Evolutionary conservation across 257 asterid species (phyloP).

Genomic region (Nicotiana tabacum): DNA sequence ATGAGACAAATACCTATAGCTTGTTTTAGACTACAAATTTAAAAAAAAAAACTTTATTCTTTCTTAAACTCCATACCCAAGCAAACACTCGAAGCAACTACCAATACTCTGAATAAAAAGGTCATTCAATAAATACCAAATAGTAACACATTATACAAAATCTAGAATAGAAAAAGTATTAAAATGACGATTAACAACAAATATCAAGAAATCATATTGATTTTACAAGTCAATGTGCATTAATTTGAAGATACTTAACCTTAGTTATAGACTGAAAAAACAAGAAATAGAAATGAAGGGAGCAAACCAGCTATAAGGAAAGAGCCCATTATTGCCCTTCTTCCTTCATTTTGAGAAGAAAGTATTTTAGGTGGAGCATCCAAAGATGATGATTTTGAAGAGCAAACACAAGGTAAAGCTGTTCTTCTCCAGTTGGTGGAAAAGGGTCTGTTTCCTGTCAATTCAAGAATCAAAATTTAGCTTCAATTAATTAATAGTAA

Average conservation of each 20-base stretch:
- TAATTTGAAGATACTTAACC: too few species aligned
- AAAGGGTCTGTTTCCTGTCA: constrained; percentile 40
- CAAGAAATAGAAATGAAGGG: background rate
- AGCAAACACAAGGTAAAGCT: constrained; percentile 40
- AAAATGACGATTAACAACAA: background rate
- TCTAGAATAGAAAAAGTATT: background rate
- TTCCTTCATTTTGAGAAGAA: constrained; percentile 35
- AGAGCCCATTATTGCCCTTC: constrained; percentile 71
- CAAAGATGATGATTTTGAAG: constrained; percentile 36
- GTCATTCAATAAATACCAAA: background rate
- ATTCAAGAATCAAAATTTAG: constrained; percentile 9
- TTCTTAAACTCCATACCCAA: too few species aligned
- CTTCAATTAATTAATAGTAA: background rate
- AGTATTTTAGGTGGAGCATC: constrained; percentile 20
- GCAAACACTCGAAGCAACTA: background rate
- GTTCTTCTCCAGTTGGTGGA: constrained; percentile 19
- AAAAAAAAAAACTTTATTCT: too few species aligned
- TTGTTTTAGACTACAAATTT: too few species aligned
- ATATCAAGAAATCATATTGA: background rate
- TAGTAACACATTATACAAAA: background rate
- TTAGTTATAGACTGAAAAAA: too few species aligned
- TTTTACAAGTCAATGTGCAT: too few species aligned
- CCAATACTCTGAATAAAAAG: background rate
- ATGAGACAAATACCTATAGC: too few species aligned
- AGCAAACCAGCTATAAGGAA: constrained; percentile 59